A percentile compares a stretch with the other conserved stretches of the same genome.
These are phyloP conservation scores for Pythium rishiriense DNA, from an alignment of 352 stramenopile genomes.

Conservation along the genomic window DNA sequence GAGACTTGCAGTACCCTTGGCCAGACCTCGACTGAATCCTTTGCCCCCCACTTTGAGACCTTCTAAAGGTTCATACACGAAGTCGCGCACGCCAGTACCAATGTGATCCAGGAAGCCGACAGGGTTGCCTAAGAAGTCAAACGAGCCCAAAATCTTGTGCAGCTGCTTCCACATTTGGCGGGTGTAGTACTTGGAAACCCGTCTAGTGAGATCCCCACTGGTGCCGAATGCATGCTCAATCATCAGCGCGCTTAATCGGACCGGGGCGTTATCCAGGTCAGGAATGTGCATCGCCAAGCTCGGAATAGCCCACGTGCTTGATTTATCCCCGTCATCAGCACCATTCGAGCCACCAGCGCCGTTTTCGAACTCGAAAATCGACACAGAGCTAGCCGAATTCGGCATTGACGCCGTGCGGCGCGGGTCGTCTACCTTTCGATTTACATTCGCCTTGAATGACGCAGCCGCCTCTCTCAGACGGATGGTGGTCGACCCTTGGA, in stretches of 20 bases:
- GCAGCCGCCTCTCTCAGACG: conserved; percentile 52
- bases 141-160: conserved; percentile 86
- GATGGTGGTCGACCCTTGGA: conserved; percentile 65
- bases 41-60: conserved; percentile 88
- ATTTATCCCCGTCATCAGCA: conserved; percentile 46
- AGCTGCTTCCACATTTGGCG: conserved; percentile 88
- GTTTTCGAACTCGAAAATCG: conserved; percentile 36
- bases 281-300: conserved; percentile 88
- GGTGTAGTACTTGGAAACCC: conserved; percentile 91
- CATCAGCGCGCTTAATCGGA: conserved; percentile 86
- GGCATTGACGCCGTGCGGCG: conserved; percentile 41
- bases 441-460: conserved; percentile 28
- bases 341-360: conserved; percentile 1
- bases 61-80: conserved; percentile 96
- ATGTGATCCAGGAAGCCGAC: conserved; percentile 93
- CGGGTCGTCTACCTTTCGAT: conserved; percentile 32
- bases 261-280: conserved; percentile 86
- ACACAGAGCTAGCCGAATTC: conserved; percentile 21
- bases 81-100: conserved; percentile 93
- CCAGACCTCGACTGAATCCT: conserved; percentile 83
- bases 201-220: conserved; percentile 75
- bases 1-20: conserved; percentile 85
- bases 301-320: conserved; percentile 75
- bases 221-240: conserved; percentile 90
- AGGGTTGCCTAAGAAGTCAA: conserved; percentile 88